A percentile compares a stretch with the other conserved stretches of the same genome.
These are phyloP conservation scores for Microsporum ferrugineum DNA, from an alignment of 2,329 filamentous ascomycete genomes.

Conservation along the genomic window DNA sequence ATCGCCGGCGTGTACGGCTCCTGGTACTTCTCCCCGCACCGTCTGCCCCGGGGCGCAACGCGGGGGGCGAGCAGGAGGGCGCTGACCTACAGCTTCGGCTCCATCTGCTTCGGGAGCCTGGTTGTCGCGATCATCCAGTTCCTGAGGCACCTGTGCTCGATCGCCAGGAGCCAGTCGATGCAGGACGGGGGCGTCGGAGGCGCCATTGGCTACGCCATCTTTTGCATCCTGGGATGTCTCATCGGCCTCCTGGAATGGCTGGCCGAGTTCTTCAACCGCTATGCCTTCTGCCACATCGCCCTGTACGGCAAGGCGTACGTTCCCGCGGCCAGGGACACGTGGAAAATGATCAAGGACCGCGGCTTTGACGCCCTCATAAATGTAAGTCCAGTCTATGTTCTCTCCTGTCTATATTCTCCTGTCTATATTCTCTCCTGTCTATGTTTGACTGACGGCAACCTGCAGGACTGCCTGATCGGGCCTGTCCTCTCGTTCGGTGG, in stretches of 20 bases:
- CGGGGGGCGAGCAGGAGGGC: slow-evolving; percentile 71
- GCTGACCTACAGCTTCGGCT: slow-evolving; percentile 84
- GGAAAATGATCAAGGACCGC: slow-evolving; percentile 81
- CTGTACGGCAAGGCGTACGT: slow-evolving; percentile 86
- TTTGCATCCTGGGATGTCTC: slow-evolving; percentile 66
- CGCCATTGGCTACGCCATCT: slow-evolving; percentile 52
- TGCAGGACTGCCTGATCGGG: slow-evolving; percentile 60
- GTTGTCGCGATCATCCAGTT: slow-evolving; percentile 80
- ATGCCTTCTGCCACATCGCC: slow-evolving; percentile 85
- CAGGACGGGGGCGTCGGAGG: slow-evolving; percentile 31
- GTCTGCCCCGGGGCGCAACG: slow-evolving; percentile 64
- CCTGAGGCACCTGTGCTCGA: slow-evolving; percentile 66
- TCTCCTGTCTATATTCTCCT: no score
- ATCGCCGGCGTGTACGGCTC: slow-evolving; percentile 82
- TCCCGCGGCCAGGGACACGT: slow-evolving; percentile 75
- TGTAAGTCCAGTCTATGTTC: slow-evolving; percentile 2
- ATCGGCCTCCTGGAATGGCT: slow-evolving; percentile 73
- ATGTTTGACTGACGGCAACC: not conserved
- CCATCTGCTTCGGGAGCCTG: slow-evolving; percentile 75
- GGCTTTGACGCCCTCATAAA: slow-evolving; percentile 85
- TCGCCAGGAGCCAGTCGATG: slow-evolving; percentile 25
- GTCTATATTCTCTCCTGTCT: not conserved
- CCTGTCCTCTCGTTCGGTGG: slow-evolving; percentile 64
- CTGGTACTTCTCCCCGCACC: slow-evolving; percentile 67
- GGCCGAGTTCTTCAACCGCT: slow-evolving; percentile 78